These are phyloP conservation scores for Meredithiella fracta DNA, from an alignment of 2,329 filamentous ascomycete species.

Conservation along the genomic window DNA sequence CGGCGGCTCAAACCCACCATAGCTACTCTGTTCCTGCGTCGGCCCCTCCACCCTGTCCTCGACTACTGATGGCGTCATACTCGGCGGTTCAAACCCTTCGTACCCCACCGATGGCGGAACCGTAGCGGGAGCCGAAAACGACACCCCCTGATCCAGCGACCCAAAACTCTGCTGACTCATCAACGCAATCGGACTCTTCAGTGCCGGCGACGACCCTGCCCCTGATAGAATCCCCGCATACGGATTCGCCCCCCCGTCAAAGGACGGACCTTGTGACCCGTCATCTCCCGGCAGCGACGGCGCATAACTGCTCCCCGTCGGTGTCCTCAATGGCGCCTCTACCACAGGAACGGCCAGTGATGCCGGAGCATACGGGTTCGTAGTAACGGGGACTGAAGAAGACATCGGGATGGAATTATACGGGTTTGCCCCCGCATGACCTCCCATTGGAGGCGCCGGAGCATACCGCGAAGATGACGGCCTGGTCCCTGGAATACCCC, in stretches of 20 bases:
- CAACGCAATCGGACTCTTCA: constrained; percentile 12
- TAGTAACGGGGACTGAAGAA: constrained; percentile 1
- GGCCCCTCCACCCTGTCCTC: not conserved
- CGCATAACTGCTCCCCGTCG: constrained; percentile 8
- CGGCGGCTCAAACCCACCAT: constrained; percentile 42
- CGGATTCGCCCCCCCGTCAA: not conserved
- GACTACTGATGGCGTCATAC: constrained; percentile 16
- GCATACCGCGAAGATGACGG: constrained; percentile 31
- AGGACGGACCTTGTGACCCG: constrained; percentile 2
- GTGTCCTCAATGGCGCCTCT: not conserved
- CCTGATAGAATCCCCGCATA: not conserved
- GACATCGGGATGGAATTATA: constrained; percentile 18
- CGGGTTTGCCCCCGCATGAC: constrained; percentile 18
- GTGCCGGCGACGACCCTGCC: not conserved
- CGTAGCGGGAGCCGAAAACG: not conserved
- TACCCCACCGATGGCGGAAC: constrained; percentile 28
- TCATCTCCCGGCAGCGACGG: constrained; percentile 9
- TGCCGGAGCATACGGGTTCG: constrained; percentile 4
- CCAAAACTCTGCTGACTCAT: constrained; percentile 1
- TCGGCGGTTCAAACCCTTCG: constrained; percentile 31
- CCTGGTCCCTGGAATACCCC: constrained; percentile 16
- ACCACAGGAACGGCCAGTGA: not conserved
- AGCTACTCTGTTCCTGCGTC: constrained; percentile 2
- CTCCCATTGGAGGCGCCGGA: constrained; percentile 21
- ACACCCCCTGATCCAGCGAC: not conserved